Percentiles rank a stretch among this genome's conserved stretches.
phyloP scores from a whole-genome alignment of 768 basidiomycete species.

The Tricholoma sp. region DNA sequence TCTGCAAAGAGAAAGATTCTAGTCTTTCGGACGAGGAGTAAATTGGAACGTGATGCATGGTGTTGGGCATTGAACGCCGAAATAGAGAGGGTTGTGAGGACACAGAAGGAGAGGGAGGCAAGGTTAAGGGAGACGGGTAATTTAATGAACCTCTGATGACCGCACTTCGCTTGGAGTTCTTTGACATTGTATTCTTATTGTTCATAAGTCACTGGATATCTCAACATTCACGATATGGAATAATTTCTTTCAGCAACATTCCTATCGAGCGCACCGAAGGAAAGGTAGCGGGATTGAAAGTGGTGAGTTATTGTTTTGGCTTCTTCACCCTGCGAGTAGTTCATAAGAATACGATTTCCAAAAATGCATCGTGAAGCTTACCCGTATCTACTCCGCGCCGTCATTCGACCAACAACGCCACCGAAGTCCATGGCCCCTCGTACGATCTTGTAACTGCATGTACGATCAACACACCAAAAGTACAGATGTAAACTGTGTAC shows the following conservation, averaged over 20 bases:
- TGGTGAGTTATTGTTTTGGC: slow-evolving; percentile 61
- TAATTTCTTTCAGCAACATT: slow-evolving; percentile 3
- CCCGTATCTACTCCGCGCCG: slow-evolving; percentile 91
- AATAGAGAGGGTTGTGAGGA: slow-evolving; percentile 74
- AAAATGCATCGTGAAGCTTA: slow-evolving; percentile 26
- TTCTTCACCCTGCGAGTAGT: slow-evolving; percentile 62
- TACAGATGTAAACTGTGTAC: slow-evolving; percentile 14
- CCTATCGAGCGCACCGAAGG: neutral
- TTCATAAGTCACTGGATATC: neutral
- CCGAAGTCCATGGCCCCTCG: slow-evolving; percentile 90
- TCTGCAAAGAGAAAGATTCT: slow-evolving; percentile 55
- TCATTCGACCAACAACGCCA: slow-evolving; percentile 80
- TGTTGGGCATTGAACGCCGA: slow-evolving; percentile 90
- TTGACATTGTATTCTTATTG: slow-evolving; percentile 1
- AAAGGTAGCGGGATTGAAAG: neutral
- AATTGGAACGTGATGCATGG: slow-evolving; percentile 90
- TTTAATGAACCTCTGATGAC: slow-evolving; percentile 32
- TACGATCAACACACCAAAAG: neutral
- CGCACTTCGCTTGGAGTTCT: neutral
- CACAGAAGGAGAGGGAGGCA: slow-evolving; percentile 58
- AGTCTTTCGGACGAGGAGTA: slow-evolving; percentile 71
- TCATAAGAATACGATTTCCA: slow-evolving; percentile 8
- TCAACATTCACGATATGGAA: neutral
- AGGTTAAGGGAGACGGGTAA: slow-evolving; percentile 60
- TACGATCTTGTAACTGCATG: slow-evolving; percentile 84